Evolutionary conservation across 202 grass and related monocot species (phyloP), one percentile per base, ranked within the genome.

Genomic region (Schoenoplectus tabernaemontani): DNA sequence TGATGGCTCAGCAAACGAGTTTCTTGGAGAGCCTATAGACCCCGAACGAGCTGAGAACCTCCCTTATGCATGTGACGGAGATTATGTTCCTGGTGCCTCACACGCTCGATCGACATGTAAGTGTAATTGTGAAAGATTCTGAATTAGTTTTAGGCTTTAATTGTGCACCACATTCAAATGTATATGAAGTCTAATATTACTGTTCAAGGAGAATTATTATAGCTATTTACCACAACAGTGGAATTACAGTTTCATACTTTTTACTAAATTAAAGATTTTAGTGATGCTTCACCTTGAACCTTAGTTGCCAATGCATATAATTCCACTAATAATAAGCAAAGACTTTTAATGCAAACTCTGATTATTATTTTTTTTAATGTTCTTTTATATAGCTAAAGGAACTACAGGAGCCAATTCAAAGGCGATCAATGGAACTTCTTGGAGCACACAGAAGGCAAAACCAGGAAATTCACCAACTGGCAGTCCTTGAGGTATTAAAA

Each of bases 401-500:
- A 62, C 57, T 64, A 15, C 38, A 36, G 19, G 59, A 41, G 56
- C 50, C n/a, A 57, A 44, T 19, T 26, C 33, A 82, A 34, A 32
- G 19, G 44, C 44, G 15, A 76, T 64, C 26, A 83, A 83, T 64
- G 61, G 41, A 58, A 76, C 81, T 62, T 10, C 81, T 63, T 83
- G 56, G 34, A 51, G 51, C 54, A 30, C 66, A 53, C 19, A 24
- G n/a, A 57, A 81, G 79, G n/a, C 32, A 19, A 82, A 73, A 57
- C 22, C 44, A 4, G 59, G 68, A 24, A 48, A 69, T 61, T 73
- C 68, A 62, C 72, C 68, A 59, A 46, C 56, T n/a, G n/a, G n/a
- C n/a, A n/a, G n/a, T 76, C 68, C 81, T 39, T 51, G 48, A 83
- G 81, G 81, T 53, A 83, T 58, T 13, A 74, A 44, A 34, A 74